A percentile compares a stretch with the other conserved stretches of the same genome.
phyloP scores from a whole-genome alignment of 306 rosid genomes.

The Oemleria cerasiformis region DNA sequence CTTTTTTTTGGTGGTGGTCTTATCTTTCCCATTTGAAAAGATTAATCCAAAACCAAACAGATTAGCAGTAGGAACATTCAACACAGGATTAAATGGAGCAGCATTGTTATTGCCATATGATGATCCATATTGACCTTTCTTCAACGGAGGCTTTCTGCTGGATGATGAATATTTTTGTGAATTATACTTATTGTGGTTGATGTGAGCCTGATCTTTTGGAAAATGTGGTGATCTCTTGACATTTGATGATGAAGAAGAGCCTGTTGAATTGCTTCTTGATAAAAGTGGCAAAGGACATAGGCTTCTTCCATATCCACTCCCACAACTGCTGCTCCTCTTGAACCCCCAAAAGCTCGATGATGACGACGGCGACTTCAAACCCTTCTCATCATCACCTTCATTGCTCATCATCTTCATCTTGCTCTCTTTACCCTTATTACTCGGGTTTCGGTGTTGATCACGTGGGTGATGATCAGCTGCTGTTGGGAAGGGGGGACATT shows the following conservation, averaged over 20 bases:
- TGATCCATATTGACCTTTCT: conserved; percentile 50
- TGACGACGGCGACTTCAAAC: conserved; percentile 35
- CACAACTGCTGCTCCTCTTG: conserved; percentile 87
- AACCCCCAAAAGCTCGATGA: conserved; percentile 56
- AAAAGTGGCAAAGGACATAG: conserved; percentile 80
- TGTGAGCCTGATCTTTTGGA: conserved; percentile 39
- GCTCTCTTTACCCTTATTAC: conserved; percentile 31
- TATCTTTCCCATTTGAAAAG: conserved; percentile 61
- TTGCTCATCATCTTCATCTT: conserved; percentile 24
- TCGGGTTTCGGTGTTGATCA: background rate
- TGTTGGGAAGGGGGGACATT: conserved; percentile 29
- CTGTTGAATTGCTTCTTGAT: conserved; percentile 83
- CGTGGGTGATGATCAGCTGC: background rate
- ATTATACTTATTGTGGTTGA: conserved; percentile 33
- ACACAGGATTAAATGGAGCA: conserved; percentile 53
- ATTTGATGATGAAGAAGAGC: conserved; percentile 51
- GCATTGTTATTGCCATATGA: conserved; percentile 36
- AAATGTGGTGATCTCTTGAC: conserved; percentile 33
- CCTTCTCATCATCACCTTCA: conserved; percentile 50
- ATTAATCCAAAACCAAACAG: conserved; percentile 73
- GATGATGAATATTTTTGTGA: conserved; percentile 28
- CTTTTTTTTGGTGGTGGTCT: conserved; percentile 58
- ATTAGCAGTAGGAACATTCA: conserved; percentile 65
- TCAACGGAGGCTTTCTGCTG: conserved; percentile 58
- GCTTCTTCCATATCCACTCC: conserved; percentile 71